Evolutionary conservation across 1,284 basidiomycete species (phyloP), one percentile per base, ranked within the genome.

Genomic region (Phlebopus sp.): DNA sequence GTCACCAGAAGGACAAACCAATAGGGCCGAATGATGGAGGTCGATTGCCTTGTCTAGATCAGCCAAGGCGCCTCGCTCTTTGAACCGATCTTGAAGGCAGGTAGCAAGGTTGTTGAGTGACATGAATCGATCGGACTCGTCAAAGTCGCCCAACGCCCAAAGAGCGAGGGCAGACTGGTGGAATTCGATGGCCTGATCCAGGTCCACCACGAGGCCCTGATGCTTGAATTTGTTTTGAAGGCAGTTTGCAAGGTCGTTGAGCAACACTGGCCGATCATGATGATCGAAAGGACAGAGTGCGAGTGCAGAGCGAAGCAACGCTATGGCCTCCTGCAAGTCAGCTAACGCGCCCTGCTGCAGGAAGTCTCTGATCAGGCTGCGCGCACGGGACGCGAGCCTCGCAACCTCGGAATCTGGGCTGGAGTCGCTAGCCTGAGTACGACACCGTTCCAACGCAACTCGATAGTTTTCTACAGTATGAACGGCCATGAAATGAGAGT

Each of bases 301-400:
- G 3, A 23, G 39, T 25, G 14, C 19, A 23, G 11, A 13, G 21
- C 39, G 17, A 19, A 14, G 13, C 4, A 41, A 11, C 39, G 18
- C 39, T 13, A 41, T 41, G 18, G 39, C 39, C 39, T 41, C 39
- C 15, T 41, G 9, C 10, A 41, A n/a, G 39, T 41, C 39, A 13
- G 23, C 14, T 6, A 23, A 14, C 5, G 25, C 8, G 25, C 25
- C 25, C 37, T 8, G 17, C 10, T 21, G 17, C 8, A 6, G 14
- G 37, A 19, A 38, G 6, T 23, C 18, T 8, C 3, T 7, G 11
- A 15, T 1, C n/a, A 38, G 37, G 37, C 11, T 21, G 17, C 13
- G 0, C 13, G 37, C 37, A 19, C n/a, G 37, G 5, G 13, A 4
- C 5, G 13, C 5, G 36, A 18, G n/a, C n/a, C n/a, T n/a, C n/a